phyloP scores from a whole-genome alignment of 768 basidiomycete genomes.

The Dioszegia aurantiaca region DNA sequence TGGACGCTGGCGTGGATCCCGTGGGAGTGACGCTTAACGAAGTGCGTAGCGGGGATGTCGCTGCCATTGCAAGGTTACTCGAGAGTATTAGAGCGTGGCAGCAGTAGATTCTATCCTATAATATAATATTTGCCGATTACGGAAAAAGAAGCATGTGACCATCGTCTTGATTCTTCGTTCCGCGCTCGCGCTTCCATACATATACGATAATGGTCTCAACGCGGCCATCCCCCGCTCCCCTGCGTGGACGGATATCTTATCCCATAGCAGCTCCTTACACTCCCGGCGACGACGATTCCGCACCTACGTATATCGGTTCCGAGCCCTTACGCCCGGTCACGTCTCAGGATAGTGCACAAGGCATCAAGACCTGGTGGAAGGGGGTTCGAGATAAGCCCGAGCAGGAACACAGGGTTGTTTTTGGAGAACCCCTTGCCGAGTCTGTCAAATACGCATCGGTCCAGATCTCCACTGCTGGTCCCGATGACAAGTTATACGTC shows the following conservation, averaged over 20 bases:
- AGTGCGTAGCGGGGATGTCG: conserved; percentile 73
- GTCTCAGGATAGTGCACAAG: conserved; percentile 30
- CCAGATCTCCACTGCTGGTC: conserved; percentile 84
- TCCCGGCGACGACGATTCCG: conserved; percentile 37
- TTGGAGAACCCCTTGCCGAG: conserved; percentile 79
- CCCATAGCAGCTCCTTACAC: conserved; percentile 38
- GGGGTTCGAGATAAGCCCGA: conserved; percentile 18
- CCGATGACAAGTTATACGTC: conserved; percentile 52
- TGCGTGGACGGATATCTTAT: conserved; percentile 36
- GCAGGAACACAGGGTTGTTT: conserved; percentile 46
- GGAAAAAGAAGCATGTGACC: no score
- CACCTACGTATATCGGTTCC: conserved; percentile 28
- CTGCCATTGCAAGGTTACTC: conserved; percentile 76
- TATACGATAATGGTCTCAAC: conserved; percentile 35
- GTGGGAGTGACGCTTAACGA: conserved; percentile 92
- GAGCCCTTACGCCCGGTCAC: conserved; percentile 27
- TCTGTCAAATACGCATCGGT: conserved; percentile 83
- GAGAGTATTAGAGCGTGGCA: conserved; percentile 50
- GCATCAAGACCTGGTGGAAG: conserved; percentile 49
- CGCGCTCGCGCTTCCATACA: neutral
- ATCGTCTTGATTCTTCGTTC: no score
- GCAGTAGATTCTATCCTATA: conserved; percentile 2
- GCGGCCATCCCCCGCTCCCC: conserved; percentile 35
- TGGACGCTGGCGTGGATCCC: conserved; percentile 86
- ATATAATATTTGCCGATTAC: no score